These are phyloP conservation scores for Verticillium nonalfalfae DNA, from an alignment of 2,329 filamentous ascomycete species.

Conservation along the genomic window DNA sequence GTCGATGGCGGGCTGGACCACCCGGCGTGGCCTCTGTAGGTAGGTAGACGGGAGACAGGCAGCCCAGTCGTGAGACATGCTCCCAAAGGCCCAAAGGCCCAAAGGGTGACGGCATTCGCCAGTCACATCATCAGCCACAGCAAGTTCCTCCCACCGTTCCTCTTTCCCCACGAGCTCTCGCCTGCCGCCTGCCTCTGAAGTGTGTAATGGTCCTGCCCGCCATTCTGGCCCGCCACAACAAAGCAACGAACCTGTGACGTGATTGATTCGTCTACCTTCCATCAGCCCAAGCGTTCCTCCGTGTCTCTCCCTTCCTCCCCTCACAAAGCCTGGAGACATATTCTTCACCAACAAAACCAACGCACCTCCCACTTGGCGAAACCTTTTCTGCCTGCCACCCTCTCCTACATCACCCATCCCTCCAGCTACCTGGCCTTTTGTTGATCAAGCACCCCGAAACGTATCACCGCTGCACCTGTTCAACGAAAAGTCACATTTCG, in stretches of 20 bases:
- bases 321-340: background rate
- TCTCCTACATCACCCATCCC: conserved; percentile 5
- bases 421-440: conserved; percentile 6
- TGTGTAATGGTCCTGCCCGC: background rate
- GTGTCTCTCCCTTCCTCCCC: background rate
- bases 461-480: conserved; percentile 6
- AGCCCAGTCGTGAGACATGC: background rate
- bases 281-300: background rate
- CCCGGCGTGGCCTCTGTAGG: background rate
- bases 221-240: background rate
- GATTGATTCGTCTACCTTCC: conserved; percentile 10
- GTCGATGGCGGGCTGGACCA: background rate
- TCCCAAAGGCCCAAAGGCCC: background rate
- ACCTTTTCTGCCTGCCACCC: background rate
- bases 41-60: background rate
- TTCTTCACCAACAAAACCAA: conserved; percentile 10
- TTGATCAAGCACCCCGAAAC: conserved; percentile 14
- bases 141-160: background rate
- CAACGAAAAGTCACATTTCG: conserved; percentile 3
- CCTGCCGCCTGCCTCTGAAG: background rate
- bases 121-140: background rate
- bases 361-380: conserved; percentile 6
- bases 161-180: background rate
- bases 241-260: conserved; percentile 9
- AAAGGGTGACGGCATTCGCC: background rate